Evolutionary conservation across 2,329 filamentous ascomycete genomes (phyloP).

Genomic region (Exserohilum turcica): DNA sequence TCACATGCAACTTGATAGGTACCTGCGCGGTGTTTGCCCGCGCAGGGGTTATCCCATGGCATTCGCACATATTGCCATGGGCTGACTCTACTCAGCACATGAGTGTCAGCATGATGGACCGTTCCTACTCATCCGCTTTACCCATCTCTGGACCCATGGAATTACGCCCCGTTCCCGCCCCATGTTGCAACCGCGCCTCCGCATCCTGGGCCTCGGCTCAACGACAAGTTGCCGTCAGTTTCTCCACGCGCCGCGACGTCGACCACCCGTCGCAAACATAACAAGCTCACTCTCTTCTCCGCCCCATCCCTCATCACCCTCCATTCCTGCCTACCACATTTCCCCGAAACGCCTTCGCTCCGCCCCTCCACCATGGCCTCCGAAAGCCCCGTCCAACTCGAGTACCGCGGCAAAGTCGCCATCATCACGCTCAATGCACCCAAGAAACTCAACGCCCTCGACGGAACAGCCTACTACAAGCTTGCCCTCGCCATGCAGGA

Average conservation of each 20-base stretch:
- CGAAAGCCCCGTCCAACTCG: constrained; percentile 59
- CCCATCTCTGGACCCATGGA: too few species aligned
- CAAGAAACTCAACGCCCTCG: constrained; percentile 85
- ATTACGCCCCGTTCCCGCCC: neutral
- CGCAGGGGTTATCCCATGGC: too few species aligned
- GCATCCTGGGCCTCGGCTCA: constrained; percentile 32
- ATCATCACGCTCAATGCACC: constrained; percentile 85
- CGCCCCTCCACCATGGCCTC: constrained; percentile 49
- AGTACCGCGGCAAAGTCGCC: constrained; percentile 72
- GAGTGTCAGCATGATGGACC: too few species aligned
- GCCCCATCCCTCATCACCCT: neutral
- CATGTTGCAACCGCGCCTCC: constrained; percentile 14
- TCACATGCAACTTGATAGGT: too few species aligned
- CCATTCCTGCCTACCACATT: neutral
- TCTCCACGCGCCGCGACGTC: neutral
- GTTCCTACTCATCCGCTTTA: too few species aligned
- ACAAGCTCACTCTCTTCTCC: neutral
- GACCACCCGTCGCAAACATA: too few species aligned
- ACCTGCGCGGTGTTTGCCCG: too few species aligned
- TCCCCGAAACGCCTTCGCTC: too few species aligned
- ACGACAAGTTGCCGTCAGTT: too few species aligned
- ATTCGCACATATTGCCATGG: neutral
- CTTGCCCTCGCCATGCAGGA: constrained; percentile 75
- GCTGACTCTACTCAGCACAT: neutral
- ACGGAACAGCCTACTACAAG: constrained; percentile 73